Conservation (phyloP, 2,329 filamentous ascomycete genomes). For the Cercospora sesami region DNA sequence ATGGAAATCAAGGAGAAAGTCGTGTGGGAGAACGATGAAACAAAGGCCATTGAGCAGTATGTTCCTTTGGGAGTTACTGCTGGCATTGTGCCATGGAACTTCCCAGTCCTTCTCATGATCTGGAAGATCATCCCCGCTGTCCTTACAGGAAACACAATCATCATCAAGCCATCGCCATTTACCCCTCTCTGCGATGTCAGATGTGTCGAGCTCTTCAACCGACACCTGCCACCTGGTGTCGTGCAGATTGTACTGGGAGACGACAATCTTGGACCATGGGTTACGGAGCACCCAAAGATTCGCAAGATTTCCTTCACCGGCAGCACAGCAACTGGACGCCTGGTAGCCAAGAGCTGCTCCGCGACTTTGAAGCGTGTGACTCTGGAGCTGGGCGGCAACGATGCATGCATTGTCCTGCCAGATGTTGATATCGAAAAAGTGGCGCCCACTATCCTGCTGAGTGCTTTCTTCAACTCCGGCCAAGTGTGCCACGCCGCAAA, state of each 20-base stretch:
- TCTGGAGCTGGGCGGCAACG: slow-evolving; percentile 88
- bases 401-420: slow-evolving; percentile 79
- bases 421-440: slow-evolving; percentile 88
- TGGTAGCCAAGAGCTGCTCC: slow-evolving; percentile 77
- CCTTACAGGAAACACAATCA: slow-evolving; percentile 81
- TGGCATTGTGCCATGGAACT: slow-evolving; percentile 46
- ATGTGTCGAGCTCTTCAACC: slow-evolving; percentile 75
- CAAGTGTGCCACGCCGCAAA: slow-evolving; percentile 93
- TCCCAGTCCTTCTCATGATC: slow-evolving; percentile 52
- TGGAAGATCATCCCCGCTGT: slow-evolving; percentile 76
- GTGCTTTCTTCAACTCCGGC: slow-evolving; percentile 92
- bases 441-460: slow-evolving; percentile 87
- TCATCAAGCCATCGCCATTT: slow-evolving; percentile 90
- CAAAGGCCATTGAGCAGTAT: slow-evolving; percentile 25
- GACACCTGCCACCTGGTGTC: slow-evolving; percentile 72
- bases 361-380: slow-evolving; percentile 57
- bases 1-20: slow-evolving; percentile 27
- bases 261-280: slow-evolving; percentile 49
- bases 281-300: slow-evolving; percentile 70
- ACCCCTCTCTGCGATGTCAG: slow-evolving; percentile 64
- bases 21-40: slow-evolving; percentile 25
- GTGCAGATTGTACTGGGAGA: slow-evolving; percentile 90
- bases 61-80: slow-evolving; percentile 26
- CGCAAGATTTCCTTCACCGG: slow-evolving; percentile 86
- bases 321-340: slow-evolving; percentile 79